Conservation (phyloP, 495 filamentous ascomycete genomes). For the Lepidopterella palustris region DNA sequence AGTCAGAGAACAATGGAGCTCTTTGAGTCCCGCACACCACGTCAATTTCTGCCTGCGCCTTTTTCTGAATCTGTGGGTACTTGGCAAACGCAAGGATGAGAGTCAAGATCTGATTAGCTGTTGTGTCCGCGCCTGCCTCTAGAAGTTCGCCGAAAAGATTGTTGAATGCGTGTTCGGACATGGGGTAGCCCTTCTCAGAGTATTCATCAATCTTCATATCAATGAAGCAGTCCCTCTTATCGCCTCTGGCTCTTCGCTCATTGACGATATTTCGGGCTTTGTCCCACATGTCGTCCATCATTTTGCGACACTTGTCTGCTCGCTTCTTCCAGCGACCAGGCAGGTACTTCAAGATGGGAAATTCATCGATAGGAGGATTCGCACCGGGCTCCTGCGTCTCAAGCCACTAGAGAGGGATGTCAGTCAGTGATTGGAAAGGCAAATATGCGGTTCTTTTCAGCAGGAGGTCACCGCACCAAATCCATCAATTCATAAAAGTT, state of each 20-base stretch:
- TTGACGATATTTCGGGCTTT: background rate
- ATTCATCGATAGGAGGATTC: constrained; percentile 8
- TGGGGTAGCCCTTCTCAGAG: constrained; percentile 17
- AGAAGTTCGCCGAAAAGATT: constrained; percentile 51
- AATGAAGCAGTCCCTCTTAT: constrained; percentile 31
- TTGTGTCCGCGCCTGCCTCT: constrained; percentile 59
- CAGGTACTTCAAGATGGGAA: background rate
- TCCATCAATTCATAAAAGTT: background rate
- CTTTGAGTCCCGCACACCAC: constrained; percentile 47
- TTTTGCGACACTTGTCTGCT: background rate
- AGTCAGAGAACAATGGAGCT: constrained; percentile 47
- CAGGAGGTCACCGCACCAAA: background rate
- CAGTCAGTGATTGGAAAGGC: too few relatives aligned
- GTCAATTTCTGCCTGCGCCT: constrained; percentile 51
- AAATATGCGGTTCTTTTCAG: background rate
- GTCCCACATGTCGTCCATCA: background rate
- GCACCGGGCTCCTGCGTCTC: constrained; percentile 18
- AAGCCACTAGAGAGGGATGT: constrained; percentile 14
- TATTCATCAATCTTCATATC: constrained; percentile 46
- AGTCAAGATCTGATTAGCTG: constrained; percentile 52
- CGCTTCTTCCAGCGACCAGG: background rate
- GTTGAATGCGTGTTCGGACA: constrained; percentile 32
- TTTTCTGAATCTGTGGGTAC: constrained; percentile 44
- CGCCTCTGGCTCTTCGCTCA: background rate
- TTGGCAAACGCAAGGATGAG: constrained; percentile 53